A percentile compares a stretch with the other conserved stretches of the same genome.
phyloP scores from a whole-genome alignment of 2,329 filamentous ascomycete species.

The Trichoderma sp. region DNA sequence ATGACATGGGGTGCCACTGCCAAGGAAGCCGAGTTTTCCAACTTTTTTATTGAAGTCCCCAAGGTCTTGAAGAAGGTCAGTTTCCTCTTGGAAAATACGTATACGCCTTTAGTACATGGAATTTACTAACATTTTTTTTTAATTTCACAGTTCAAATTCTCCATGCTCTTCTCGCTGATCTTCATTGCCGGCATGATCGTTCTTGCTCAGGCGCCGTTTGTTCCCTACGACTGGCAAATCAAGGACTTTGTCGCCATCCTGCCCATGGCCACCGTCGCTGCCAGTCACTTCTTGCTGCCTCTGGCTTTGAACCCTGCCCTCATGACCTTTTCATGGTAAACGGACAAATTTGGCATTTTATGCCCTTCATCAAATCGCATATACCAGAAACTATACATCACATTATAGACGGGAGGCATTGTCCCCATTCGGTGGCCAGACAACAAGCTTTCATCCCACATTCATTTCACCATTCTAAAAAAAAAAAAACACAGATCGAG shows the following conservation, averaged over 20 bases:
- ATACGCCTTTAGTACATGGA: constrained; percentile 21
- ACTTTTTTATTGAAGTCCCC: constrained; percentile 81
- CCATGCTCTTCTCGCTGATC: constrained; percentile 58
- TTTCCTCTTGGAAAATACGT: constrained; percentile 29
- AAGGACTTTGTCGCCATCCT: constrained; percentile 72
- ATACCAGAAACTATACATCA: not conserved
- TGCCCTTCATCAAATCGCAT: not conserved
- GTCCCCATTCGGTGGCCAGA: not conserved
- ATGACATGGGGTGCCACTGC: constrained; percentile 84
- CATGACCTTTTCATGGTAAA: constrained; percentile 75
- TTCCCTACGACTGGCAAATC: constrained; percentile 64
- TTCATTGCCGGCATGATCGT: constrained; percentile 62
- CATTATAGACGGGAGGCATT: not conserved
- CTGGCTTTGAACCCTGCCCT: constrained; percentile 73
- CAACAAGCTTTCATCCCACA: not conserved
- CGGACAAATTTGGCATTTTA: not conserved
- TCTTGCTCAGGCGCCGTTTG: constrained; percentile 59
- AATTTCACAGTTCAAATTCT: constrained; percentile 62
- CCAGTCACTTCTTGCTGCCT: constrained; percentile 67
- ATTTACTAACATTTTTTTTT: constrained; percentile 22
- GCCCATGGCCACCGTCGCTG: constrained; percentile 69
- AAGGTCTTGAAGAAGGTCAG: constrained; percentile 74
- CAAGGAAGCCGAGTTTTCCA: constrained; percentile 77
- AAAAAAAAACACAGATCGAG: not conserved
- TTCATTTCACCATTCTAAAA: not conserved